Evolutionary conservation across 2,329 filamentous ascomycete genomes (phyloP), one percentile per base, ranked within the genome.

Genomic region (Alternaria burnsii): DNA sequence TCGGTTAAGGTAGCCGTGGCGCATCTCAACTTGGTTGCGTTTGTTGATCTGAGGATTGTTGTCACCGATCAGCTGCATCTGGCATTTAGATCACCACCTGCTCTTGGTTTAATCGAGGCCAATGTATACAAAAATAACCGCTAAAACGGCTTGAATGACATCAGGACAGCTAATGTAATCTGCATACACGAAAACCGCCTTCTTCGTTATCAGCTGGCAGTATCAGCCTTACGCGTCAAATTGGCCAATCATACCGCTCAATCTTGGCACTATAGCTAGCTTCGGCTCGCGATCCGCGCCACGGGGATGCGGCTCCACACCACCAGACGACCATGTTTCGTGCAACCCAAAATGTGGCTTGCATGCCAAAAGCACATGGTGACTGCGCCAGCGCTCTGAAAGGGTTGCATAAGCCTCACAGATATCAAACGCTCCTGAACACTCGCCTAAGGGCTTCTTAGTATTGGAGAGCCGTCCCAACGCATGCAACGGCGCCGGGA

Each of bases 351-450:
- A 9, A 20, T 20, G 24, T 52, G 50, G 34, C 50, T 52, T 38
- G 36, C 11, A 11, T 26, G 36, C 34, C 36, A 52, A 41, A 52
- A 40, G 36, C 34, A 52, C 36, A 22, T 41, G 6, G 34, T 38
- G 36, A 22, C 50, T 8, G 48, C 22, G 14, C 36, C 50, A 24
- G 34, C 16, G 11, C 36, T 41, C 7, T 34, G 12, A 34, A 52
- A 41, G 22, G 34, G 36, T 34, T 38, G 50, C 50, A 41, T 41
- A 52, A 52, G 50, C 24, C 36, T 52, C 50, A 41, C n/a, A 26
- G 36, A 52, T 18, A 41, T 16, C 50, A 41, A 41, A 38, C n/a
- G 50, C 36, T 11, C 16, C 22, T 11, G 41, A 7, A 28, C 24
- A 11, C 16, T 20, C 24, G 32, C 22, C 24, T 52, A 41, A n/a